Percentiles rank a stretch among this genome's conserved stretches.
phyloP scores from a whole-genome alignment of 129 eudicot genomes.

The Flaveria trinervia region DNA sequence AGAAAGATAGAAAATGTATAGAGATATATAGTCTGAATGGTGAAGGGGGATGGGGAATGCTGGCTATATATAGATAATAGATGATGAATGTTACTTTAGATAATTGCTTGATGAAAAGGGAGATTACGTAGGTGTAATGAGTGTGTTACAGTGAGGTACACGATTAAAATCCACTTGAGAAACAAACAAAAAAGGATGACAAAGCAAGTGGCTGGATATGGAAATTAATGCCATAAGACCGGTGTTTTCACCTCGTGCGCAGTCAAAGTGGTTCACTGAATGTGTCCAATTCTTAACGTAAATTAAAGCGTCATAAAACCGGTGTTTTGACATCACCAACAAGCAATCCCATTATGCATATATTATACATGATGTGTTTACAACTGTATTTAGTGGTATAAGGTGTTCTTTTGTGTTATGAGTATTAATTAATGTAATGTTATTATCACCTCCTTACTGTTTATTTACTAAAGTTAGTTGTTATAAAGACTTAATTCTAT shows the following conservation, averaged over 20 bases:
- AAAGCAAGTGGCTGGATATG: constrained; percentile 28
- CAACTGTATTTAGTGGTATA: background rate
- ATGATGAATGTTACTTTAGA: constrained; percentile 21
- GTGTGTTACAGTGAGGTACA: constrained; percentile 42
- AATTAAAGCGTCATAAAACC: constrained; percentile 13
- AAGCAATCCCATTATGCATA: constrained; percentile 15
- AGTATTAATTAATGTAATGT: too few relatives aligned
- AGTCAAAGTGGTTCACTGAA: constrained; percentile 26
- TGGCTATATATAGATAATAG: constrained; percentile 48
- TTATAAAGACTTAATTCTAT: too few relatives aligned
- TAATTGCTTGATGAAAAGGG: constrained; percentile 20
- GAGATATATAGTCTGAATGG: background rate
- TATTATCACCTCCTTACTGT: background rate
- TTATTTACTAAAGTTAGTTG: too few relatives aligned
- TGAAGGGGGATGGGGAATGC: constrained; percentile 6
- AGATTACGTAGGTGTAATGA: constrained; percentile 29
- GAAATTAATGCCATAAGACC: background rate
- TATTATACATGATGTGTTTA: background rate
- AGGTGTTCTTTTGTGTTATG: too few relatives aligned
- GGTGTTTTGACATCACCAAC: constrained; percentile 21
- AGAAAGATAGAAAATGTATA: background rate
- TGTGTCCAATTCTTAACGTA: constrained; percentile 1
- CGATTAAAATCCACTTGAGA: constrained; percentile 27
- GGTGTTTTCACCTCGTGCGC: constrained; percentile 26
- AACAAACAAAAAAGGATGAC: constrained; percentile 31